phyloP scores from a whole-genome alignment of 1,284 basidiomycete genomes.

The Rhodotorula glutinis region DNA sequence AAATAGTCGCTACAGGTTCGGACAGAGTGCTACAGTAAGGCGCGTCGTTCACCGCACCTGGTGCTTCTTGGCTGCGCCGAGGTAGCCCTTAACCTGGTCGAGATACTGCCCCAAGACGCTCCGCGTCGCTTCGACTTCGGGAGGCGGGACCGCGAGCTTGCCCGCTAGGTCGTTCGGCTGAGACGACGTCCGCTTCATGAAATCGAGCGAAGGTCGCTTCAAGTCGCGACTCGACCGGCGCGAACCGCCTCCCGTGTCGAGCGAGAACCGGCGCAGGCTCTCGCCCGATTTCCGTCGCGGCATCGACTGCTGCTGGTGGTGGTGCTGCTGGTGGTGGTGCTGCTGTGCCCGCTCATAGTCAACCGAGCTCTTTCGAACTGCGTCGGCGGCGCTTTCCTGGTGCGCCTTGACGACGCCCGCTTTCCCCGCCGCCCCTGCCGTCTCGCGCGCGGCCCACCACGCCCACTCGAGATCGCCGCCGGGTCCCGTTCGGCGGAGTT shows the following conservation, averaged over 20 bases:
- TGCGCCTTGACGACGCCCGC: conserved; percentile 19
- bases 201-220: conserved; percentile 1
- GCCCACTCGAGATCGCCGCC: conserved; percentile 30
- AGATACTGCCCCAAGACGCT: not conserved
- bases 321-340: not conserved
- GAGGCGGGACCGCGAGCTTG: not conserved
- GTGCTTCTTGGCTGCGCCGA: not conserved
- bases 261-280: no score
- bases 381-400: conserved; percentile 3
- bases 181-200: not conserved
- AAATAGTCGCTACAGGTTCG: no score
- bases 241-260: no score
- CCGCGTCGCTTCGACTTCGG: not conserved
- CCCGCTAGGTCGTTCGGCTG: not conserved
- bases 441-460: conserved; percentile 30
- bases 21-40: no score
- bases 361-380: not conserved
- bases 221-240: not conserved
- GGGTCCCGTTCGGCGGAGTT: conserved; percentile 9
- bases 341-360: no score
- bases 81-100: not conserved
- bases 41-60: not conserved
- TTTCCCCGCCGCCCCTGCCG: conserved; percentile 14
- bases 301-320: not conserved
- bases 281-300: not conserved